Evolutionary conservation across 768 basidiomycete genomes (phyloP).

Genomic region (Boletus subparvulus): DNA sequence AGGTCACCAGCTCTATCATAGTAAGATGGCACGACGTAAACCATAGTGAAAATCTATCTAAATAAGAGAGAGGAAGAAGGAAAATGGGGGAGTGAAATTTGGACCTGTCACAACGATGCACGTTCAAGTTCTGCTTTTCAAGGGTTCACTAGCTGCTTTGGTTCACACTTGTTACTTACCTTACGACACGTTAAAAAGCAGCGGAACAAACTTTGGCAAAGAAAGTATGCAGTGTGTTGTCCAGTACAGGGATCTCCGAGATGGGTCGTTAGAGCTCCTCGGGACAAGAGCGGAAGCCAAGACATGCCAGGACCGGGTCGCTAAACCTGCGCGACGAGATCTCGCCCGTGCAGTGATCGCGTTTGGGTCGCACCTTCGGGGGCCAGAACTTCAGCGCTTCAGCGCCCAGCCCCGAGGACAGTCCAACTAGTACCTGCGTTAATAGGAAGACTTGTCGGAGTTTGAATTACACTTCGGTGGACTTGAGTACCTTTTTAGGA

Average conservation of each 20-base stretch:
- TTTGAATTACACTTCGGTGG: too few species aligned
- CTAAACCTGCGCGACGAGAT: conserved; percentile 4
- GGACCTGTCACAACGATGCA: background rate
- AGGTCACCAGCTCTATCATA: conserved; percentile 11
- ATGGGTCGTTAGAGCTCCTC: background rate
- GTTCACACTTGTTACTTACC: conserved; percentile 1
- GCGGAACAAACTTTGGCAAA: background rate
- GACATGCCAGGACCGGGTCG: background rate
- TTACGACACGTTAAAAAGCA: conserved; percentile 8
- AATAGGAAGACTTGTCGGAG: too few species aligned
- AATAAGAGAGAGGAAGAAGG: background rate
- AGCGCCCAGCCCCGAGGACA: too few species aligned
- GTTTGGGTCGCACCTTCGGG: too few species aligned
- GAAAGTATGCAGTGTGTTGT: background rate
- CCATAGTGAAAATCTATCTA: conserved; percentile 18
- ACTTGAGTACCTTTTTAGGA: too few species aligned
- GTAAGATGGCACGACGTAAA: conserved; percentile 20
- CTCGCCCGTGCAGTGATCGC: background rate
- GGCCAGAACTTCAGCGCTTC: too few species aligned
- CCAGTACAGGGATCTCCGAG: background rate
- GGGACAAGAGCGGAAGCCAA: conserved; percentile 1
- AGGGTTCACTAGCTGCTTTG: conserved; percentile 10
- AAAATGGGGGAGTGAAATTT: background rate
- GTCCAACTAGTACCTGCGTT: too few species aligned
- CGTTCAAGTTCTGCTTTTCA: conserved; percentile 9